Base-by-base conservation (phyloP, 768 basidiomycete species). In the Stropharia rugosoannulata region DNA sequence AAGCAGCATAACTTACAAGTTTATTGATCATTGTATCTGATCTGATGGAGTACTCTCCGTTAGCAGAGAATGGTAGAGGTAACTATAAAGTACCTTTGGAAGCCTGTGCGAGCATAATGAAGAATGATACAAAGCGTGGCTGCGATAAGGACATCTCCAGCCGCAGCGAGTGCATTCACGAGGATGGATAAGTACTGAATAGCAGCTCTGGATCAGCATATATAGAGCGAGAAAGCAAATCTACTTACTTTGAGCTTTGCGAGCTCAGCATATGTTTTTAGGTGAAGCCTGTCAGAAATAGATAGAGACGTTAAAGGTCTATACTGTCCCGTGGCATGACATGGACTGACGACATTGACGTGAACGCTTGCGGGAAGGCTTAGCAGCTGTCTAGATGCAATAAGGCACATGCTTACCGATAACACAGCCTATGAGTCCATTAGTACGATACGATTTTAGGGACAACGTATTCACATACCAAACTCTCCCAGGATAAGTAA, bases 21-120 rank as follows among this genome's bases (percentile, higher is more conserved):
- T 73, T 76, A 58, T 66, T 73, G 59, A 80, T 77, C 67, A 80
- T 70, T 0, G 72, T 75, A 54, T 80, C 75, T 25, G 79, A 80
- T 59, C 74, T 76, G 60, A 56, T 44, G 18, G 36, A 55, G 58
- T 52, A 49, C 54, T 42, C 7, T 32, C 5, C 5, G 29, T 32
- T 10, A 32, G 5, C 52, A 19, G 45, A 29, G 47, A 48, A 27
- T 18, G 51, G 35, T 41, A 29, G 45, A 44, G 15, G 27, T 42
- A 56, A 52, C 37, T 37, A 45, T 29, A 50, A 39, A 38, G 45
- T 56, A 74, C 78, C 67, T 75, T 22, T 68, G 69, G 66, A 79
- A 80, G 6, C 80, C 78, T 38, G 80, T 79, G 27, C 79, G 75
- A 9, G 75, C 76, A 15, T 58, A 59, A 19, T 73, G 72, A 18